These are phyloP conservation scores for Auxenochlorella protothecoides DNA, from an alignment of 139 green algal genomes.

Conservation along the genomic window DNA sequence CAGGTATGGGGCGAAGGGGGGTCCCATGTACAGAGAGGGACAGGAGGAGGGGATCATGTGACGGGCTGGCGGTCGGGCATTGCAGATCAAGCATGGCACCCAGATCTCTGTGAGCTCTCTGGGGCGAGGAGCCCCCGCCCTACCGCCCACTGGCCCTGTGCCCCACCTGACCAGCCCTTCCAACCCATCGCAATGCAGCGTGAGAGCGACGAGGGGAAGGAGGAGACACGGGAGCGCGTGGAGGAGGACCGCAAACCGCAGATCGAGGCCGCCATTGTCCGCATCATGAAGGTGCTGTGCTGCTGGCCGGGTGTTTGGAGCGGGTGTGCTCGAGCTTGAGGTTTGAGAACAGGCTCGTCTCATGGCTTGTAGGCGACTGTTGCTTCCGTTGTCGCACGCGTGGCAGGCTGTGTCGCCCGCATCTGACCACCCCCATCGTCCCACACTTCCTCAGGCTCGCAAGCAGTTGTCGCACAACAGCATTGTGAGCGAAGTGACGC, in stretches of 20 bases:
- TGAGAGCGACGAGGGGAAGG: conserved; percentile 74
- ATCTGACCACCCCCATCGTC: neutral
- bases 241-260: conserved; percentile 97
- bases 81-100: too few species aligned
- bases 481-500: conserved; percentile 87
- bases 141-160: neutral
- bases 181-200: conserved; percentile 45
- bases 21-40: too few species aligned
- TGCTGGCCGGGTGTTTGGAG: neutral
- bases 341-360: neutral
- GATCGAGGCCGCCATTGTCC: conserved; percentile 96
- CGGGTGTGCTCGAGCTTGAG: neutral
- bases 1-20: neutral
- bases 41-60: too few species aligned
- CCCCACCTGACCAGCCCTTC: neutral
- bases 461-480: conserved; percentile 78
- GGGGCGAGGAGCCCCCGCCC: neutral
- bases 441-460: neutral
- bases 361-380: neutral
- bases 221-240: conserved; percentile 72
- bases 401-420: neutral
- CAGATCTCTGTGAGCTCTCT: too few species aligned
- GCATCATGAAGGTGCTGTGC: conserved; percentile 90
- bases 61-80: too few species aligned
- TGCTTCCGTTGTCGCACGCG: neutral